These are phyloP conservation scores for Bipolaris cookei DNA, from an alignment of 2,329 filamentous ascomycete genomes.

Conservation along the genomic window DNA sequence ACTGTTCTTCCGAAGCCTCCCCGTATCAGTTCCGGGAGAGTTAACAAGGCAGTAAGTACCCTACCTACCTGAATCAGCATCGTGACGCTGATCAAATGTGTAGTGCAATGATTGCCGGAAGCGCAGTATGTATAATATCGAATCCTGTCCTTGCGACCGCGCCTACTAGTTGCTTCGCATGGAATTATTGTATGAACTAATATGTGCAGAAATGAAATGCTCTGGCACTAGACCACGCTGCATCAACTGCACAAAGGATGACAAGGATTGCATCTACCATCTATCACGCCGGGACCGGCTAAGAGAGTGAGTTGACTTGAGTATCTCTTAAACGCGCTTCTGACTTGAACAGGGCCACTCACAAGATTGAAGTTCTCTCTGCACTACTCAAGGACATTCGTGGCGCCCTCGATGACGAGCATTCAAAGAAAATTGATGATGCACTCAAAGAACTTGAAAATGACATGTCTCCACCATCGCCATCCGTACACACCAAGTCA, in stretches of 20 bases:
- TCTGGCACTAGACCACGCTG: not conserved
- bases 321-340: not conserved
- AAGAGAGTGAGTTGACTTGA: not conserved
- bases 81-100: not conserved
- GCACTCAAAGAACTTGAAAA: not conserved
- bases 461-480: not conserved
- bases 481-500: not conserved
- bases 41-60: not conserved
- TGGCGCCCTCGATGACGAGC: not conserved
- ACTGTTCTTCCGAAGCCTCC: not conserved
- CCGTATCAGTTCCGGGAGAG: not conserved
- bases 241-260: not conserved
- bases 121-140: not conserved
- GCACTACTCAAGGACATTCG: not conserved
- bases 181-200: not conserved
- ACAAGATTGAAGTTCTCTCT: not conserved
- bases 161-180: not conserved
- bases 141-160: not conserved
- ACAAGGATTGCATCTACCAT: not conserved
- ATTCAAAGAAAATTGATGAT: not conserved
- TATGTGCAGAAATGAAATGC: not conserved
- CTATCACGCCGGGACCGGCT: not conserved
- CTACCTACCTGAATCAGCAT: not conserved
- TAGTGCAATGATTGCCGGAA: not conserved
- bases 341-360: not conserved